Percentiles rank a stretch among this genome's conserved stretches.
Conservation (phyloP, 768 basidiomycete species). For the Hygrophorus pudorinus region DNA sequence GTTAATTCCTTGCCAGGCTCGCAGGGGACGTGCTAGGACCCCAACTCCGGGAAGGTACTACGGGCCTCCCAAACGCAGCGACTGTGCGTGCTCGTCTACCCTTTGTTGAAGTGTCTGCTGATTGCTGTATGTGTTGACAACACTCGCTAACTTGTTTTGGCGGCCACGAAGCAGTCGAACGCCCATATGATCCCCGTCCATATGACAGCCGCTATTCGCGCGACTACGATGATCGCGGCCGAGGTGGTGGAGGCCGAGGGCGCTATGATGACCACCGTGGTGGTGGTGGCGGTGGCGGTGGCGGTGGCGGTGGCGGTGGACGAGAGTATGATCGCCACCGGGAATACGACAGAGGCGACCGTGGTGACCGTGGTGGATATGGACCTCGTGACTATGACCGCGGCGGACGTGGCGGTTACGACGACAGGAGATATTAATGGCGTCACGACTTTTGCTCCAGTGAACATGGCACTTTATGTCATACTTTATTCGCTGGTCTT, state of each 20-base stretch:
- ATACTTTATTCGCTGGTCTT: not conserved
- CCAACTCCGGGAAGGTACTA: conserved; percentile 95
- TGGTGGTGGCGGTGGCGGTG: conserved; percentile 27
- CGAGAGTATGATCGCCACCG: conserved; percentile 38
- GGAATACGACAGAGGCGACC: conserved; percentile 23
- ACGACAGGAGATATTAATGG: conserved; percentile 10
- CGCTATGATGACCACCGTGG: conserved; percentile 41
- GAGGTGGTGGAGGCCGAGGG: conserved; percentile 14
- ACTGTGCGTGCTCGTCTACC: conserved; percentile 30
- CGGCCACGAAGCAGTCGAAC: conserved; percentile 41
- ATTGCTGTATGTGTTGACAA: not conserved
- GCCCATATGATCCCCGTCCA: conserved; percentile 86
- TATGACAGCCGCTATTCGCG: conserved; percentile 83
- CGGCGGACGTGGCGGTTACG: conserved; percentile 14
- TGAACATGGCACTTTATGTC: not conserved
- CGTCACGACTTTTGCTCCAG: not conserved
- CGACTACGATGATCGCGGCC: conserved; percentile 43
- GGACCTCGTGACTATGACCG: conserved; percentile 27
- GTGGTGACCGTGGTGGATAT: conserved; percentile 32
- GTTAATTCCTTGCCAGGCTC: conserved; percentile 44
- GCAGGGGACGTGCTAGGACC: conserved; percentile 81
- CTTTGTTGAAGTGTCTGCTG: too few species aligned
- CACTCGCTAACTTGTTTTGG: conserved; percentile 6
- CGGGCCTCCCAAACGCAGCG: conserved; percentile 78
- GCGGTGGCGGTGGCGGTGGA: conserved; percentile 30